A percentile compares a stretch with the other conserved stretches of the same genome.
phyloP scores from a whole-genome alignment of 2,329 filamentous ascomycete genomes.

The Xylariaceae sp. region DNA sequence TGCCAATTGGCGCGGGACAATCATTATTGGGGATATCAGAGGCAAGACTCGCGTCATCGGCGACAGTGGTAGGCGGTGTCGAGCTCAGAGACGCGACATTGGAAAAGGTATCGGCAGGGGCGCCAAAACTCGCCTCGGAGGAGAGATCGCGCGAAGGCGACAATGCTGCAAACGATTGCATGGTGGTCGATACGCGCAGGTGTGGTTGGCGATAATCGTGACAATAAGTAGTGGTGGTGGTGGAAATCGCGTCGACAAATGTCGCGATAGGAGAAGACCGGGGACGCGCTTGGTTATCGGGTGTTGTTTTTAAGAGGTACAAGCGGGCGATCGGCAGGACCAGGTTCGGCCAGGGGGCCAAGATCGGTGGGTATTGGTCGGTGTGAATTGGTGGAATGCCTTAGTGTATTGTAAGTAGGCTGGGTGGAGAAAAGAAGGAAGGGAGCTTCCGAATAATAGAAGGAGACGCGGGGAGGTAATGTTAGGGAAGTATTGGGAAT shows the following conservation, averaged over 20 bases:
- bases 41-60: constrained; percentile 54
- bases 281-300: constrained; percentile 24
- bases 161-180: constrained; percentile 23
- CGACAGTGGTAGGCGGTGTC: constrained; percentile 62
- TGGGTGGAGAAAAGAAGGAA: not conserved
- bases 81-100: constrained; percentile 53
- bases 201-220: not conserved
- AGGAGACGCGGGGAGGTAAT: not conserved
- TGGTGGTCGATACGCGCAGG: constrained; percentile 17
- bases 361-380: constrained; percentile 21
- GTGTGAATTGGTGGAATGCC: constrained; percentile 4
- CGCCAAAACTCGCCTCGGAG: constrained; percentile 29
- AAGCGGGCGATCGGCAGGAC: constrained; percentile 17
- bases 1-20: constrained; percentile 50
- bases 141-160: constrained; percentile 29
- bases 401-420: not conserved
- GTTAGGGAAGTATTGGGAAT: not conserved
- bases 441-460: not conserved
- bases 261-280: constrained; percentile 15
- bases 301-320: constrained; percentile 25
- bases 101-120: constrained; percentile 39
- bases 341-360: constrained; percentile 6
- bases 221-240: not conserved
- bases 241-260: constrained; percentile 16
- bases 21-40: constrained; percentile 55